Evolutionary conservation across 306 rosid species (phyloP).

Genomic region (Inga oerstediana): DNA sequence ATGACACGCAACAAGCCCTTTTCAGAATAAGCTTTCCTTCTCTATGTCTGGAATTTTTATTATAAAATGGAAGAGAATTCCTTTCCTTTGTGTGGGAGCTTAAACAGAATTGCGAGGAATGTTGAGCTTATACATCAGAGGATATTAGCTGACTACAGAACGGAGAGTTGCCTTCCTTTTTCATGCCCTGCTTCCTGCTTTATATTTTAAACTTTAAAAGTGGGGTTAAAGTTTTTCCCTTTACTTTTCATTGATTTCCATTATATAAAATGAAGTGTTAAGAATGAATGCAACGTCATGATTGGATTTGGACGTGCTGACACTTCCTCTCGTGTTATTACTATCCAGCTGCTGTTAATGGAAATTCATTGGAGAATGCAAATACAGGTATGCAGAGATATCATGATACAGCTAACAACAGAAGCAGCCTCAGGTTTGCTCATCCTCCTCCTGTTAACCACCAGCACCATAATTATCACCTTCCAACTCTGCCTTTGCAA

Average conservation of each 20-base stretch:
- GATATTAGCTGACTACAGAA: not conserved
- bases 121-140: not conserved
- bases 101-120: not conserved
- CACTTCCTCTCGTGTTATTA: constrained; percentile 5
- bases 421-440: constrained; percentile 58
- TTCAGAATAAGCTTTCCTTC: not conserved
- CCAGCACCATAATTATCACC: constrained; percentile 63
- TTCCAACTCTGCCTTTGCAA: constrained; percentile 57
- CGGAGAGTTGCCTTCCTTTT: not conserved
- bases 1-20: constrained; percentile 5
- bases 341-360: constrained; percentile 49
- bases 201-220: too few species aligned
- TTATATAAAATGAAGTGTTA: not conserved
- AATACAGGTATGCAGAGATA: constrained; percentile 76
- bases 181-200: not conserved
- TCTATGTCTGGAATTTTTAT: not conserved
- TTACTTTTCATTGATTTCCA: not conserved
- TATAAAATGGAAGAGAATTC: not conserved
- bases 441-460: constrained; percentile 64
- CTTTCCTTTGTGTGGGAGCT: not conserved
- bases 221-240: not conserved
- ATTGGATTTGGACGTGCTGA: constrained; percentile 30
- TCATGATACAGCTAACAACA: constrained; percentile 62
- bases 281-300: not conserved
- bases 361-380: constrained; percentile 56